A percentile compares a stretch with the other conserved stretches of the same genome.
Evolutionary conservation across 805 yeast genomes (phyloP).

Genomic region (Candida loeiensis): DNA sequence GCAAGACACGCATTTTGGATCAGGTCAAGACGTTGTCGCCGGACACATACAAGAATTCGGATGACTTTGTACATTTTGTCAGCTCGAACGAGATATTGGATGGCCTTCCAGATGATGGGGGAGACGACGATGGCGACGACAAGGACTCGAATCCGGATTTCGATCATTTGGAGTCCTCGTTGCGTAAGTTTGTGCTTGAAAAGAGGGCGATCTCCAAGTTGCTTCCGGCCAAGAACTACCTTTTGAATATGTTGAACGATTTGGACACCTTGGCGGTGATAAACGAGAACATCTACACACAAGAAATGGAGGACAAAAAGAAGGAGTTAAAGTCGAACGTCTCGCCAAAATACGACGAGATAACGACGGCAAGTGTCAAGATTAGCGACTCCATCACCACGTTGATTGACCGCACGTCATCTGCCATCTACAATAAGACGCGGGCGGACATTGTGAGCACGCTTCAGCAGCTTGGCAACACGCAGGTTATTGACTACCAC

Average conservation of each 20-base stretch:
- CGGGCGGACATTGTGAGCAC: slow-evolving; percentile 49
- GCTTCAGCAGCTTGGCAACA: slow-evolving; percentile 49
- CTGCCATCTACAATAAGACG: slow-evolving; percentile 58
- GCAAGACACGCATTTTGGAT: slow-evolving; percentile 71
- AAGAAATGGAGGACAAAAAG: slow-evolving; percentile 47
- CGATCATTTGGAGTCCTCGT: slow-evolving; percentile 77
- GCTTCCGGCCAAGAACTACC: slow-evolving; percentile 88
- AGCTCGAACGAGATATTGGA: slow-evolving; percentile 54
- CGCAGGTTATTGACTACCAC: slow-evolving; percentile 51
- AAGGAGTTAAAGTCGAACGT: slow-evolving; percentile 49
- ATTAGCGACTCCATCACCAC: slow-evolving; percentile 59
- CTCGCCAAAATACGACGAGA: slow-evolving; percentile 60
- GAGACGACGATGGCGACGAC: slow-evolving; percentile 29
- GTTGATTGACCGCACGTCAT: slow-evolving; percentile 58
- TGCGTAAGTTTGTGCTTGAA: slow-evolving; percentile 82
- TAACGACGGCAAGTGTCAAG: slow-evolving; percentile 48
- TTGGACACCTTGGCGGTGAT: slow-evolving; percentile 53
- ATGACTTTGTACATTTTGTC: slow-evolving; percentile 92
- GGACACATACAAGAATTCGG: slow-evolving; percentile 81
- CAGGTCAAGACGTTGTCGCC: slow-evolving; percentile 87
- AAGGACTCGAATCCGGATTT: slow-evolving; percentile 56
- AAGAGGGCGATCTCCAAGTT: slow-evolving; percentile 86
- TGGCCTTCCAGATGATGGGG: slow-evolving; percentile 30
- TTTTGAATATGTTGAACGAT: slow-evolving; percentile 67
- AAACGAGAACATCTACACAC: slow-evolving; percentile 55